phyloP scores from a whole-genome alignment of 305 asterid species.

The Fraxinus sp. region DNA sequence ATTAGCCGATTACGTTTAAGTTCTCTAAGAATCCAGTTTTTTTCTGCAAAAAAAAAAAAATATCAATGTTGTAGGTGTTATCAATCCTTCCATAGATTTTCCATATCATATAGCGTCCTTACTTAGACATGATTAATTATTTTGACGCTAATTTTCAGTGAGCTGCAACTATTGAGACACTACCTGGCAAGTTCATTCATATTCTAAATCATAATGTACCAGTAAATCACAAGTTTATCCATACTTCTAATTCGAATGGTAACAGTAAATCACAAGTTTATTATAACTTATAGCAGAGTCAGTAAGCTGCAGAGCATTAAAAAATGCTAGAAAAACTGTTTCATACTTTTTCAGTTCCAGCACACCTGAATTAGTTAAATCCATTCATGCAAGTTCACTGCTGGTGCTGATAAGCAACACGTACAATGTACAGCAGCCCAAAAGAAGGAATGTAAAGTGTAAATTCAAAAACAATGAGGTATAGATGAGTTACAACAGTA shows the following conservation, averaged over 20 bases:
- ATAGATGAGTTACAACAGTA: not conserved
- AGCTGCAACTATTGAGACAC: not conserved
- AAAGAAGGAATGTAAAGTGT: not conserved
- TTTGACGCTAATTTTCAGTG: not conserved
- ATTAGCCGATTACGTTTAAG: slow-evolving; percentile 7
- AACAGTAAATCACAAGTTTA: not conserved
- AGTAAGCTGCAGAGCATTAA: not conserved
- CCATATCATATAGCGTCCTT: slow-evolving; percentile 11
- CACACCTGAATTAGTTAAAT: slow-evolving; percentile 2
- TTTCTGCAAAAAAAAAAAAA: not conserved
- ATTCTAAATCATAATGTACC: not conserved
- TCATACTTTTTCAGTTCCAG: not conserved
- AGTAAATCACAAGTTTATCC: not conserved
- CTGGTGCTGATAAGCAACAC: slow-evolving; percentile 8
- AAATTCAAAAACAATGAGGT: not conserved
- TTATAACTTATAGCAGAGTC: not conserved
- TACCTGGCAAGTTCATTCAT: not conserved
- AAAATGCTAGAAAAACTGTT: not conserved
- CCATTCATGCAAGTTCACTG: not conserved
- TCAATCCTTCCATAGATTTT: slow-evolving; percentile 3
- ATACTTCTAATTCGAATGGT: not conserved
- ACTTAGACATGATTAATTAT: slow-evolving; percentile 6
- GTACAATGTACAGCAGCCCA: not conserved
- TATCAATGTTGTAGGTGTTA: not conserved
- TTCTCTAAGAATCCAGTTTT: not conserved